A percentile compares a stretch with the other conserved stretches of the same genome.
Evolutionary conservation across 2,329 filamentous ascomycete genomes (phyloP).

Genomic region (Atkinsonella texensis): DNA sequence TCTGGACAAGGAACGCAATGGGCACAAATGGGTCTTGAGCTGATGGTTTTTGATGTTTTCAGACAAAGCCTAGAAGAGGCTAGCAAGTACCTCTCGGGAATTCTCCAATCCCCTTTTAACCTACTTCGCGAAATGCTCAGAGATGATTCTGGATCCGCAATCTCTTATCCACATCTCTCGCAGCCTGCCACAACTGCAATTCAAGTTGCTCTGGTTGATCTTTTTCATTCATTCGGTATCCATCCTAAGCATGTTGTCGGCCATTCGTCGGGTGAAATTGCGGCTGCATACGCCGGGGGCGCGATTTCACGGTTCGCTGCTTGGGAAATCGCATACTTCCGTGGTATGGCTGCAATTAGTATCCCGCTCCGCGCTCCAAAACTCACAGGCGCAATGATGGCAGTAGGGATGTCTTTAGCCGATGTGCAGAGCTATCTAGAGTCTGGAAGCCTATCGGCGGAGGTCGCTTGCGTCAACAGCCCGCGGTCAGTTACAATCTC

Average conservation of each 20-base stretch:
- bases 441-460: conserved; percentile 11
- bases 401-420: conserved; percentile 21
- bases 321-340: conserved; percentile 30
- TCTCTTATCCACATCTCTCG: conserved; percentile 24
- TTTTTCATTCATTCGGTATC: conserved; percentile 23
- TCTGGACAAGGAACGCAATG: conserved; percentile 32
- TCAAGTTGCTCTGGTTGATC: conserved; percentile 30
- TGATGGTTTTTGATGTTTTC: conserved; percentile 30
- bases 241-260: conserved; percentile 25
- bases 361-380: conserved; percentile 16
- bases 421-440: conserved; percentile 18
- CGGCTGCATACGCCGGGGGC: conserved; percentile 29
- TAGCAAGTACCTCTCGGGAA: conserved; percentile 17
- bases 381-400: conserved; percentile 30
- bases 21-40: conserved; percentile 29
- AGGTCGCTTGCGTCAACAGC: conserved; percentile 34
- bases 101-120: conserved; percentile 20
- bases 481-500: conserved; percentile 32
- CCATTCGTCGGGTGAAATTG: conserved; percentile 36
- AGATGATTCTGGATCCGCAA: conserved; percentile 12
- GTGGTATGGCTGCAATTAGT: conserved; percentile 23
- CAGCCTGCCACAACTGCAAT: conserved; percentile 31
- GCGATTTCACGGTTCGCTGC: conserved; percentile 24
- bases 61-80: conserved; percentile 24
- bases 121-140: conserved; percentile 25